Conservation (phyloP, 495 filamentous ascomycete genomes). For the Penicillium taxi region DNA sequence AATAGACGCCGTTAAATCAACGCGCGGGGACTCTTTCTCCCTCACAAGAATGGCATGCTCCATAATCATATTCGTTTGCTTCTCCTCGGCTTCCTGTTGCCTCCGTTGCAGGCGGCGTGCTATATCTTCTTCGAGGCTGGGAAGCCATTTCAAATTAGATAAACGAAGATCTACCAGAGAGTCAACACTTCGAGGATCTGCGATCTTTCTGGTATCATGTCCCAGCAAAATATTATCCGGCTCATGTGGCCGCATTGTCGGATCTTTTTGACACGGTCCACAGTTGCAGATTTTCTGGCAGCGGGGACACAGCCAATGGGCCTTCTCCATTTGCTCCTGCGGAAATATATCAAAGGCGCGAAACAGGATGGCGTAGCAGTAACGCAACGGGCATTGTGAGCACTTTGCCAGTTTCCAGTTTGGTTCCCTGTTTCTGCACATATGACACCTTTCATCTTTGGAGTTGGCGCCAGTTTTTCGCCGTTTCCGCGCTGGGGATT, state of each 20-base stretch:
- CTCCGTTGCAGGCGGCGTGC: constrained; percentile 7
- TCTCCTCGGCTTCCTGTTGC: background rate
- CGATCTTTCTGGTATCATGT: constrained; percentile 78
- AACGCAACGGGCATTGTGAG: constrained; percentile 60
- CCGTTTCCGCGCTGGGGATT: constrained; percentile 38
- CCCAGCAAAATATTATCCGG: constrained; percentile 79
- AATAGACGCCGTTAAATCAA: background rate
- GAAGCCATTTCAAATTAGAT: constrained; percentile 74
- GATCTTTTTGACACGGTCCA: constrained; percentile 57
- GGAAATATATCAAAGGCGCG: constrained; percentile 84
- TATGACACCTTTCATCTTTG: constrained; percentile 59
- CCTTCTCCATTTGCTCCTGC: constrained; percentile 64
- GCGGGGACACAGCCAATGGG: constrained; percentile 78
- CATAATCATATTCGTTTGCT: background rate
- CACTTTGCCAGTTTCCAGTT: constrained; percentile 77
- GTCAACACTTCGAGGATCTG: constrained; percentile 83
- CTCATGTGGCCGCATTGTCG: constrained; percentile 59
- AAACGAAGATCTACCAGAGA: constrained; percentile 74
- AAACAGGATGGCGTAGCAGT: constrained; percentile 85
- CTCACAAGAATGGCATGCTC: background rate
- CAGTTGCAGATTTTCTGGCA: constrained; percentile 82
- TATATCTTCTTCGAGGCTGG: constrained; percentile 42
- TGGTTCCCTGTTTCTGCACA: constrained; percentile 65
- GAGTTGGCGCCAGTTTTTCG: constrained; percentile 40
- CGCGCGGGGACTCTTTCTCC: too few relatives aligned